Percentiles rank a stretch among this genome's conserved stretches.
phyloP scores from a whole-genome alignment of 2,329 filamentous ascomycete species.

The Exophiala sp. region DNA sequence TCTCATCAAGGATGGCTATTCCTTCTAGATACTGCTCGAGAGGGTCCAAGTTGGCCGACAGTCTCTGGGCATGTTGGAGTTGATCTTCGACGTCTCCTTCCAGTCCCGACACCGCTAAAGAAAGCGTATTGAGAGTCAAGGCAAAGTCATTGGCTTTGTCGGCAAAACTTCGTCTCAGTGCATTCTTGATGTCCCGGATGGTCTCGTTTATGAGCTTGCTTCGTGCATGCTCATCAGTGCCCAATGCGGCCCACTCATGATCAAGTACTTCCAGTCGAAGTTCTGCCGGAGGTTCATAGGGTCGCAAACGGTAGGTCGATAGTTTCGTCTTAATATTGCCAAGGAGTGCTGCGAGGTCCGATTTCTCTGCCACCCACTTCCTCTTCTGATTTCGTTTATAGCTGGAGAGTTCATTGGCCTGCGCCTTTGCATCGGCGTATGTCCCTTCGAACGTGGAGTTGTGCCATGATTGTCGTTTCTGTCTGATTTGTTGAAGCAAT shows the following conservation, averaged over 20 bases:
- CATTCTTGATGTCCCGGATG: constrained; percentile 97
- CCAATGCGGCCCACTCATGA: constrained; percentile 69
- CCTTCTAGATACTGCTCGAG: constrained; percentile 86
- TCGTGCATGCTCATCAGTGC: constrained; percentile 76
- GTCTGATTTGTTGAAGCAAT: constrained; percentile 66
- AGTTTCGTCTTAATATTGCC: constrained; percentile 99
- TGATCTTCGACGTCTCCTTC: constrained; percentile 97
- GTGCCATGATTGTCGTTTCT: constrained; percentile 70
- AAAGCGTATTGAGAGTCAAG: constrained; percentile 87
- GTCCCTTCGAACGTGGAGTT: constrained; percentile 80
- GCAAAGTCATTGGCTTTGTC: constrained; percentile 99
- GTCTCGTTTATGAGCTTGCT: constrained; percentile 97
- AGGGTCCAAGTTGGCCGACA: constrained; percentile 78
- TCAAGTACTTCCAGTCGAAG: constrained; percentile 78
- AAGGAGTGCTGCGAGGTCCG: constrained; percentile 81
- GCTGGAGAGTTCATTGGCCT: constrained; percentile 71
- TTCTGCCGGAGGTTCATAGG: constrained; percentile 83
- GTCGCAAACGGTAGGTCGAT: constrained; percentile 82
- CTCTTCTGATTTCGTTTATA: constrained; percentile 91
- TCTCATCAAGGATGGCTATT: constrained; percentile 76
- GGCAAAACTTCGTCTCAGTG: constrained; percentile 82
- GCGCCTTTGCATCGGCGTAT: constrained; percentile 84
- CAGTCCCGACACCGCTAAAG: constrained; percentile 89
- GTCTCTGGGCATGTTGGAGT: constrained; percentile 73
- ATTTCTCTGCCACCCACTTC: constrained; percentile 96